Conservation (phyloP, 2,329 filamentous ascomycete genomes). For the Ascochyta viciae-villosae region DNA sequence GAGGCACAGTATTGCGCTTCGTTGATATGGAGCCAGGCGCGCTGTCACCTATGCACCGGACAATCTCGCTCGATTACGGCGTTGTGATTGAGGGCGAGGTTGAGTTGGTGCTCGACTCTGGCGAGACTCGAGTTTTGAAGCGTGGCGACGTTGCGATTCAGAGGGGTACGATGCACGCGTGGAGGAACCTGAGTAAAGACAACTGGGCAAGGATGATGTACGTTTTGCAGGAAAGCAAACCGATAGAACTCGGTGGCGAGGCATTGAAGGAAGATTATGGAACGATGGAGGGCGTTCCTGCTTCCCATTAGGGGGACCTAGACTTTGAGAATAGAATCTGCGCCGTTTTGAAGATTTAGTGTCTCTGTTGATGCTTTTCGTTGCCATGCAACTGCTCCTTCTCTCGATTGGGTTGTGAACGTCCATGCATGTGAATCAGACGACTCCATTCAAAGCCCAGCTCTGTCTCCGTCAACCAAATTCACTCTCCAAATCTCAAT, state of each 20-base stretch:
- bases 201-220: conserved; percentile 43
- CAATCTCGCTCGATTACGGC: conserved; percentile 49
- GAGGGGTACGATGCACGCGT: conserved; percentile 50
- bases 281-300: conserved; percentile 40
- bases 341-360: neutral
- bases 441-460: too few relatives aligned
- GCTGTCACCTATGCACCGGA: conserved; percentile 49
- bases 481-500: too few relatives aligned
- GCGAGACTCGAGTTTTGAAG: conserved; percentile 44
- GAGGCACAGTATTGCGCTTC: conserved; percentile 54
- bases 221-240: conserved; percentile 40
- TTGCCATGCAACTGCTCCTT: neutral
- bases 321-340: neutral
- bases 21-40: conserved; percentile 44
- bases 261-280: conserved; percentile 39
- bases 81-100: conserved; percentile 50
- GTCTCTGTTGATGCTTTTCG: too few relatives aligned
- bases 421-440: neutral
- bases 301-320: conserved; percentile 26
- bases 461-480: too few relatives aligned
- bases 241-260: conserved; percentile 34
- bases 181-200: conserved; percentile 40
- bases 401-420: neutral
- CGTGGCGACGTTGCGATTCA: conserved; percentile 48
- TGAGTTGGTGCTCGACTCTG: conserved; percentile 46